Evolutionary conservation across 495 filamentous ascomycete species (phyloP).

Genomic region (Xylaria bambusicola): DNA sequence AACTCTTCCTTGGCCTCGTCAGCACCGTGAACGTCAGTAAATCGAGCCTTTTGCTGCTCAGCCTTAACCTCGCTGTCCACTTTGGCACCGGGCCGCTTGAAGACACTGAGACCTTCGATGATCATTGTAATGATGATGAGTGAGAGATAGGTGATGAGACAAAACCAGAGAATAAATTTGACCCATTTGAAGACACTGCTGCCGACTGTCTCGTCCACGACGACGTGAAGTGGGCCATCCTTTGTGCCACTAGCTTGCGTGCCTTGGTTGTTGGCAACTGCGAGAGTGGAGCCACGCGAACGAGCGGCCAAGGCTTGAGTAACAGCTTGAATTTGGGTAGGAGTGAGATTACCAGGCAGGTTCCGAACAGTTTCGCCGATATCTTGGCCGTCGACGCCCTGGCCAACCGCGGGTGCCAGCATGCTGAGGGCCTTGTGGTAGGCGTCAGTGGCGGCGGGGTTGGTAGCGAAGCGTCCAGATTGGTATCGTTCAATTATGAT

Average conservation of each 20-base stretch:
- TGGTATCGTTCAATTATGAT: slow-evolving; percentile 89
- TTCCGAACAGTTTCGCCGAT: slow-evolving; percentile 33
- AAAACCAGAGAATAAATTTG: slow-evolving; percentile 79
- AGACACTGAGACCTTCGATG: slow-evolving; percentile 71
- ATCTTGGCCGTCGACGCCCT: slow-evolving; percentile 35
- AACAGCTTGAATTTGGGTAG: slow-evolving; percentile 76
- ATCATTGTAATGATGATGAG: slow-evolving; percentile 74
- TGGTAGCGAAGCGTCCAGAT: slow-evolving; percentile 79
- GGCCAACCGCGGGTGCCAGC: slow-evolving; percentile 43
- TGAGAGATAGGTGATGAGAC: slow-evolving; percentile 70
- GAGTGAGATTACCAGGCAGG: slow-evolving; percentile 43
- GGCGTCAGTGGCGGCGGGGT: slow-evolving; percentile 66
- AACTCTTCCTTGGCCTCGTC: slow-evolving; percentile 98
- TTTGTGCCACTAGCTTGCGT: slow-evolving; percentile 61
- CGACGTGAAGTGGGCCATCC: slow-evolving; percentile 83
- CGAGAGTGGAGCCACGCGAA: slow-evolving; percentile 65
- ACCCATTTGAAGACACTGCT: slow-evolving; percentile 84
- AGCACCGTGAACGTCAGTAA: slow-evolving; percentile 93
- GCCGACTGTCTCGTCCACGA: slow-evolving; percentile 88
- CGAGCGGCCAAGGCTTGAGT: slow-evolving; percentile 85
- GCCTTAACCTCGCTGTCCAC: slow-evolving; percentile 80
- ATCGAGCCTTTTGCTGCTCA: slow-evolving; percentile 85
- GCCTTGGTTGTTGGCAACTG: slow-evolving; percentile 46
- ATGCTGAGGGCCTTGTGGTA: slow-evolving; percentile 75
- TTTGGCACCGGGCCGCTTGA: slow-evolving; percentile 74